A percentile compares a stretch with the other conserved stretches of the same genome.
phyloP scores from a whole-genome alignment of 208 protist genomes.

The Leishmania aethiopica region DNA sequence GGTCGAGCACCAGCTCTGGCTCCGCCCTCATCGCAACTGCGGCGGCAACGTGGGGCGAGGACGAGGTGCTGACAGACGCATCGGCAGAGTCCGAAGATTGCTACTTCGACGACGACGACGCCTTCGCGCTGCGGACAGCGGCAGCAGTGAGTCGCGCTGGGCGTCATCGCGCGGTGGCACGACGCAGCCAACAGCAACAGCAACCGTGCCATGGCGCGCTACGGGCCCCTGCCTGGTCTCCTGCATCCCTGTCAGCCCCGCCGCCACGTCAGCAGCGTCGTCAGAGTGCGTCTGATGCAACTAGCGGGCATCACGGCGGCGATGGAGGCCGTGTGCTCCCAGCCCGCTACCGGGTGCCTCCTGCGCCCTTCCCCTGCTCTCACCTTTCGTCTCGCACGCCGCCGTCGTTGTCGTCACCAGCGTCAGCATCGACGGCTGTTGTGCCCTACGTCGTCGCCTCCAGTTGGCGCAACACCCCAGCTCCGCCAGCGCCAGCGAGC shows the following conservation, averaged over 20 bases:
- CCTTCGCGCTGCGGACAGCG: neutral
- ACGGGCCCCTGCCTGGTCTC: neutral
- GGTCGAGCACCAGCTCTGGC: neutral
- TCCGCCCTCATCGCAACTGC: neutral
- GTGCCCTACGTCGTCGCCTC: neutral
- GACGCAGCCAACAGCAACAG: neutral
- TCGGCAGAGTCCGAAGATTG: neutral
- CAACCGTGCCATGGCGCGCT: neutral
- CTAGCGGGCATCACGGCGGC: neutral
- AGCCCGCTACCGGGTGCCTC: slow-evolving; percentile 2
- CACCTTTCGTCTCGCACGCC: neutral
- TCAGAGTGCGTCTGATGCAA: neutral
- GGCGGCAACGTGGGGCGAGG: neutral
- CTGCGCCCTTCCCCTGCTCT: slow-evolving; percentile 4
- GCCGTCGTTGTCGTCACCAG: neutral
- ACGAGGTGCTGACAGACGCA: neutral
- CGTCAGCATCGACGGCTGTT: neutral
- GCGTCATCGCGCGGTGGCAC: neutral
- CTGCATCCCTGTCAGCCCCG: neutral
- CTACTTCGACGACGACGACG: slow-evolving; percentile 19
- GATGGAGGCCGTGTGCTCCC: neutral
- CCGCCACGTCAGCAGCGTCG: neutral
- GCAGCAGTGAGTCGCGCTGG: neutral
- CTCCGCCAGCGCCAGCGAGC: neutral
- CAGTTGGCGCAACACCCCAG: too few relatives aligned